Base-by-base conservation (phyloP, 331 rosid genomes). In the Spiraea crenata region DNA sequence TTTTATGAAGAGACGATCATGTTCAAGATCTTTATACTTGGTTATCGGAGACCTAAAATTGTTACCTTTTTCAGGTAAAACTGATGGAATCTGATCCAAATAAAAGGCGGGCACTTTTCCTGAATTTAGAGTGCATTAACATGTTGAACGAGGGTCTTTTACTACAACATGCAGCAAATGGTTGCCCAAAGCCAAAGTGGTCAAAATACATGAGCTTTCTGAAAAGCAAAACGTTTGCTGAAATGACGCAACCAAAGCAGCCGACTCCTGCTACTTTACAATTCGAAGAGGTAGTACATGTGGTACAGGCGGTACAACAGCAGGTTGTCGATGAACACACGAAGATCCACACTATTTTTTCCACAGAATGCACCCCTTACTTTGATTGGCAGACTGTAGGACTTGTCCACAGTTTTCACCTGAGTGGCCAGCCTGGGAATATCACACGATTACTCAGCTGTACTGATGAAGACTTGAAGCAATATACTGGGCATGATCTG, bases 301-400 rank as follows among this genome's bases (percentile, higher is more conserved):
- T 52, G 20, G 69, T 61, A 69, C 83, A 81, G 73, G 45, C 49
- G 41, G 71, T 57, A 58, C 76, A 80, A 71, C 60, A 66, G 49
- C 81, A 65, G 19, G 80, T 61, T 48, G 74, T 51, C 49, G 70
- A 72, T 70, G 85, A 77, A 74, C 72, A 84, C 14, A 76, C 58
- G 50, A 81, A 71, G 73, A 91, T 95, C 62, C 97, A 91, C 82
- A 91, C 99, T 0, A 15, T 95, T 51, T 95, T 95, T 68, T 91
- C 99, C 65, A 95, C 99, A 0, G 97, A 95, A 79, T 95, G 99
- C 73, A 82, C 82, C 20, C 48, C 88, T 5, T 91, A 91, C 82
- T 95, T 95, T 14, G 99, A 95, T 82, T 95, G 99, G 99, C 99
- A 95, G 82, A 91, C 99, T 71, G 95, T 95, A 49, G 99, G 99